Conservation (phyloP, 495 filamentous ascomycete species). For the Daldinia grandis region DNA sequence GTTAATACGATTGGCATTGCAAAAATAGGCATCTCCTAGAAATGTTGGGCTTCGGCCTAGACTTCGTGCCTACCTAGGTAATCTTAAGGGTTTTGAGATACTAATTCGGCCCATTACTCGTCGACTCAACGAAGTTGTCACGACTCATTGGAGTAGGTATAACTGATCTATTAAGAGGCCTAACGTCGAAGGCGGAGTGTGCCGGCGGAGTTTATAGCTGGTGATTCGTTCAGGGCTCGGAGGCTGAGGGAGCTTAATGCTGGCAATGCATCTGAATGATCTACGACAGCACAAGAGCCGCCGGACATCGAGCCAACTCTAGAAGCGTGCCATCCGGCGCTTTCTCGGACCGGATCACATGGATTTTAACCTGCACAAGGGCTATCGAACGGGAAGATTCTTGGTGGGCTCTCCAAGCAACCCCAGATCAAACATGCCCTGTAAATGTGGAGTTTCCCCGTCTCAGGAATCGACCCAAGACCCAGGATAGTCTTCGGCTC, state of each 20-base stretch:
- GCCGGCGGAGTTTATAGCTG: slow-evolving; percentile 18
- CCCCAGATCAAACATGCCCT: slow-evolving; percentile 25
- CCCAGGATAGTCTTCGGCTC: background rate
- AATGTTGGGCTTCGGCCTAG: background rate
- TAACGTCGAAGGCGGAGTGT: slow-evolving; percentile 10
- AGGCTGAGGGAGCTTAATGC: slow-evolving; percentile 2
- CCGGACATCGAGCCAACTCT: background rate
- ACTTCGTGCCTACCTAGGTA: background rate
- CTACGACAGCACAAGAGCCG: slow-evolving; percentile 3
- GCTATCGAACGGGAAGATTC: slow-evolving; percentile 10
- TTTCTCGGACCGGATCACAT: slow-evolving; percentile 30
- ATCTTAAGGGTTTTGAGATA: background rate
- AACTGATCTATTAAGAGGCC: background rate
- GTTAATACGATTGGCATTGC: slow-evolving; percentile 31
- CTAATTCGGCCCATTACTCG: slow-evolving; percentile 21
- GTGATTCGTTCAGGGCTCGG: slow-evolving; percentile 18
- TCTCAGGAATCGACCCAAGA: slow-evolving; percentile 7
- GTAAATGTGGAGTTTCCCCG: slow-evolving; percentile 31
- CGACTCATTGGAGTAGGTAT: background rate
- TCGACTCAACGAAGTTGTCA: slow-evolving; percentile 2
- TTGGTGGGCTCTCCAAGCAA: slow-evolving; percentile 14
- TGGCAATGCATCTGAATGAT: background rate
- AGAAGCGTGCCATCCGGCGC: slow-evolving; percentile 34
- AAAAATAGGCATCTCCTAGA: background rate
- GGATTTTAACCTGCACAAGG: slow-evolving; percentile 5